phyloP scores from a whole-genome alignment of 2,329 filamentous ascomycete genomes.

The Dactylellina haptotyla region DNA sequence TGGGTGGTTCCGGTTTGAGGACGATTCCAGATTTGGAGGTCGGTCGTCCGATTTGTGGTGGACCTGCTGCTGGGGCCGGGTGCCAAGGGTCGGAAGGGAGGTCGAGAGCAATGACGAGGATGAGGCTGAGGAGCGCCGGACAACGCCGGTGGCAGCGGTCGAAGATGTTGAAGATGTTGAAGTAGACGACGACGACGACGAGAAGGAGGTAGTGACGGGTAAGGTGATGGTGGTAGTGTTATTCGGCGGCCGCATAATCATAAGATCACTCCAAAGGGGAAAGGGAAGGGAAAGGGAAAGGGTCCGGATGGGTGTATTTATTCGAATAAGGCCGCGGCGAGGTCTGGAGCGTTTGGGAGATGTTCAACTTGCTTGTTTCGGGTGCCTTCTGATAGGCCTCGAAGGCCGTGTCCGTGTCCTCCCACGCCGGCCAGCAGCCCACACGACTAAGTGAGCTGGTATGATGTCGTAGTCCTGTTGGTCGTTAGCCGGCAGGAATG shows the following conservation, averaged over 20 bases:
- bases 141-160: no score
- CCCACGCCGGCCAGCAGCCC: background rate
- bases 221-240: constrained; percentile 5
- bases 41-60: constrained; percentile 45
- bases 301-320: background rate
- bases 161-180: no score
- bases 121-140: no score
- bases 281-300: background rate
- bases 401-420: background rate
- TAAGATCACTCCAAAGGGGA: background rate
- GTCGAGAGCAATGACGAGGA: background rate
- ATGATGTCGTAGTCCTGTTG: no score
- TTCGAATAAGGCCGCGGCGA: constrained; percentile 4
- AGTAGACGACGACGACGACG: constrained; percentile 4
- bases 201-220: background rate
- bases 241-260: constrained; percentile 19
- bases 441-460: constrained; percentile 11
- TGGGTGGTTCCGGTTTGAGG: constrained; percentile 5
- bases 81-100: constrained; percentile 37
- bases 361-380: constrained; percentile 36
- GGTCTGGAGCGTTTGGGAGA: constrained; percentile 28
- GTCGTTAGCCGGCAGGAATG: no score
- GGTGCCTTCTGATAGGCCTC: constrained; percentile 23
- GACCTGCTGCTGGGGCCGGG: no score
- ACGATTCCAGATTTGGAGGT: constrained; percentile 51